Evolutionary conservation across 306 rosid species (phyloP).

Genomic region (Cicer pinnatifidum): DNA sequence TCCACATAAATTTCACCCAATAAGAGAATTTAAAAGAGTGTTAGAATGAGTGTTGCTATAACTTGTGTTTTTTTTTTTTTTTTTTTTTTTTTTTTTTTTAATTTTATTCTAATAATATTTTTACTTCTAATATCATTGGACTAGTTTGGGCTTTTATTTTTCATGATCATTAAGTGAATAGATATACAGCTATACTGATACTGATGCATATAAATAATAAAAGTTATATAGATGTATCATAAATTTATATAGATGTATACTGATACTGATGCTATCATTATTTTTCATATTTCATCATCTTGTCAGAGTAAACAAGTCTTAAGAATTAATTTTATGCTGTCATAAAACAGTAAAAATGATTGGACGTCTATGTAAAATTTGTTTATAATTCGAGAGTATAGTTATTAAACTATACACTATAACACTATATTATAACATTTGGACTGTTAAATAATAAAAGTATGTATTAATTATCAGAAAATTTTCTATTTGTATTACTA

Average conservation of each 20-base stretch:
- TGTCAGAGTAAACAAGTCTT: background rate
- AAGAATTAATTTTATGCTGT: background rate
- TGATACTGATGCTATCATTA: too few relatives aligned
- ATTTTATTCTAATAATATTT: background rate
- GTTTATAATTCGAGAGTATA: background rate
- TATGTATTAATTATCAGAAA: background rate
- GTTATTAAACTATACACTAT: background rate
- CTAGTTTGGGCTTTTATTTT: constrained; percentile 6
- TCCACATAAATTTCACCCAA: background rate
- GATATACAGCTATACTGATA: background rate
- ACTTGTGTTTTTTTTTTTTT: background rate
- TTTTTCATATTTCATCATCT: background rate
- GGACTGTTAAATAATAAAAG: background rate
- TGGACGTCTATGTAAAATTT: background rate
- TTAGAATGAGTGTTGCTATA: background rate
- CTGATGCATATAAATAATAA: background rate
- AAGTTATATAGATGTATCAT: background rate
- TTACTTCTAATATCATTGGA: constrained; percentile 18
- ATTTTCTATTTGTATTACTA: background rate
- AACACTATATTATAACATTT: background rate
- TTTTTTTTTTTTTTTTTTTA: too few relatives aligned
- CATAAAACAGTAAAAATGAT: background rate
- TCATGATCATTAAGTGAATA: constrained; percentile 5
- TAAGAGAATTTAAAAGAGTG: background rate
- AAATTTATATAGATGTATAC: background rate